Base-by-base conservation (phyloP, 352 stramenopile species). In the Globisporangium okanoganense region DNA sequence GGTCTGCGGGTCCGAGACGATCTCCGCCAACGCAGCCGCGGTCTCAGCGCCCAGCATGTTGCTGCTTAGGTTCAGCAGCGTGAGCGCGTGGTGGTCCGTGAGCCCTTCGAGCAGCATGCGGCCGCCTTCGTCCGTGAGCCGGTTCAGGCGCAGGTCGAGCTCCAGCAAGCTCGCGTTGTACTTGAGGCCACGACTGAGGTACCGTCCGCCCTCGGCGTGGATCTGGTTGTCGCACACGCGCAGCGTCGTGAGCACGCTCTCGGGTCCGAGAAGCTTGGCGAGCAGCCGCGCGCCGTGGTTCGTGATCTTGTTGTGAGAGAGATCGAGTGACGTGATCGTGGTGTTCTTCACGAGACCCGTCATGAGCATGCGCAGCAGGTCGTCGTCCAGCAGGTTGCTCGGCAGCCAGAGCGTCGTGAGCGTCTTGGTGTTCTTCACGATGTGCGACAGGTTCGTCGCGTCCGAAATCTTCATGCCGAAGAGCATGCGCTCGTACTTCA, bases 381-480 rank as follows among this genome's bases (percentile, higher is more conserved):
- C 89, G 64, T 98, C 92, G 62, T 98, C 91, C 9, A 98, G 76
- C 31, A 97, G 69, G 66, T 97, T 98, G 60, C 87, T 85, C 41
- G 79, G 76, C 9, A 98, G 67, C 65, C 82, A 82, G 2, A 98
- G 67, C n/a, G 87, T 90, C 27, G 92, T 97, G n/a, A 98, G 71
- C 29, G 79, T 95, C 43, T 71, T 79, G 8, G 88, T 89, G 27
- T 72, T 62, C 64, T 96, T 94, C 36, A 97, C 79, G 33, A 86
- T 78, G 49, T 97, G 90, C 10, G 90, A 93, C 4, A 98, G 69
- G 41, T 82, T 95, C 7, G 79, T 95, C 0, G 92, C 91, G 64
- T 98, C 92, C 4, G 84, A 96, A 49, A 98, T 97, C 67, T 97
- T 97, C 92, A 98, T 98, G 7, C 94, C 94, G 57, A 98, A 97